Percentiles rank a stretch among this genome's conserved stretches.
Conservation (phyloP, 208 protist species). For the Trypanosoma congolense region DNA sequence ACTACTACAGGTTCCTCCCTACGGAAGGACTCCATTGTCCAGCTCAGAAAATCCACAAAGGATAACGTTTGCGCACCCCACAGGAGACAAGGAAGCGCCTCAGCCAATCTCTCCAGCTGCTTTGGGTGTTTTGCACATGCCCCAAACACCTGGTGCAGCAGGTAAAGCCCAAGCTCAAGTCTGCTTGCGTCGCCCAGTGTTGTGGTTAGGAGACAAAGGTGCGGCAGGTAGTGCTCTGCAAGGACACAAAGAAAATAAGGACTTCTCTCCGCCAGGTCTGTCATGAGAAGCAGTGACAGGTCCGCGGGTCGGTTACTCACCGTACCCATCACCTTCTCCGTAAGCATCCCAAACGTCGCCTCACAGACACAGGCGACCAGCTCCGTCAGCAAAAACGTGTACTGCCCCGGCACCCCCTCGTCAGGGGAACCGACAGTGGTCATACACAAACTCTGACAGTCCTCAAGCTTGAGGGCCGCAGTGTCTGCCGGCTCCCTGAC, state of each 20-base stretch:
- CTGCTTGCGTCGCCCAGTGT: constrained; percentile 12
- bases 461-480: not conserved
- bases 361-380: constrained; percentile 16
- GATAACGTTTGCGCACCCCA: not conserved
- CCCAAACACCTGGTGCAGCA: constrained; percentile 28
- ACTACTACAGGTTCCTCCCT: constrained; percentile 29
- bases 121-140: constrained; percentile 12
- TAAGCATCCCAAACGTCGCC: not conserved
- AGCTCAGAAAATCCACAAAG: constrained; percentile 17
- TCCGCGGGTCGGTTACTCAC: constrained; percentile 3
- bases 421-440: not conserved
- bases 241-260: constrained; percentile 12
- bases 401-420: not conserved
- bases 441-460: not conserved
- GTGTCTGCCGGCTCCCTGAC: not conserved
- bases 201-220: constrained; percentile 4
- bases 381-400: too few species aligned
- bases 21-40: constrained; percentile 21
- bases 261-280: constrained; percentile 20
- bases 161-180: constrained; percentile 29
- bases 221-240: constrained; percentile 10
- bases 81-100: not conserved
- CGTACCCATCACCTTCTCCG: not conserved
- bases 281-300: constrained; percentile 18
- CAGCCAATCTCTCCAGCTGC: constrained; percentile 27